Percentiles rank a stretch among this genome's conserved stretches.
Evolutionary conservation across 2,329 filamentous ascomycete species (phyloP).

Genomic region (Verticillium klebahnii): DNA sequence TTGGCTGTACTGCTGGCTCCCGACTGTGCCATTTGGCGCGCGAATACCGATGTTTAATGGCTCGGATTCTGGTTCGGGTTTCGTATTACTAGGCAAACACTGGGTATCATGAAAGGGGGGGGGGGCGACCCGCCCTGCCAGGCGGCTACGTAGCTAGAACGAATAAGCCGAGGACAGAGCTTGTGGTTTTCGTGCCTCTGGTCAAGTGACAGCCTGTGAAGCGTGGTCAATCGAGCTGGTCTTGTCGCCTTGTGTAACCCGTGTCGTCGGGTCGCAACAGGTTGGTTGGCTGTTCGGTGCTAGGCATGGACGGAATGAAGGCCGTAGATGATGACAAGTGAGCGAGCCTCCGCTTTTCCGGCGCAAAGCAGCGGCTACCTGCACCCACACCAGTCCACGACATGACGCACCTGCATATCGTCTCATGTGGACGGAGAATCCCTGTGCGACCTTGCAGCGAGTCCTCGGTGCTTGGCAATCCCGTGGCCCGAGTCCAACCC

Average conservation of each 20-base stretch:
- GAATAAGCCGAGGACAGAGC: too few relatives aligned
- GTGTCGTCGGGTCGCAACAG: background rate
- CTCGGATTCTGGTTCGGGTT: background rate
- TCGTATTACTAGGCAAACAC: background rate
- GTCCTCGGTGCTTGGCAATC: background rate
- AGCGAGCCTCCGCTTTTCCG: background rate
- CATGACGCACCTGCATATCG: background rate
- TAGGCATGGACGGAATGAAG: background rate
- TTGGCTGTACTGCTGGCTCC: background rate
- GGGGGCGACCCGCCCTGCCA: background rate
- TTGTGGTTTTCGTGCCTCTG: too few relatives aligned
- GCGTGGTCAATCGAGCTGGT: too few relatives aligned
- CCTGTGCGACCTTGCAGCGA: background rate
- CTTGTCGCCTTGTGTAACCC: background rate
- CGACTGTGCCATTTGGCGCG: too few relatives aligned
- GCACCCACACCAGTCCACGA: background rate
- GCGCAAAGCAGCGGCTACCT: background rate
- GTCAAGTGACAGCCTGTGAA: too few relatives aligned
- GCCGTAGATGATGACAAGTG: background rate
- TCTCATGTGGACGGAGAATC: background rate
- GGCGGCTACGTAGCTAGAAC: background rate
- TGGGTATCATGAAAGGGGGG: background rate
- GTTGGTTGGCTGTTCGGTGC: background rate
- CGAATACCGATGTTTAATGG: background rate
- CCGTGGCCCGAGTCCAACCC: background rate